These are phyloP conservation scores for Theileria parva DNA, from an alignment of 169 alveolate species.

Conservation along the genomic window DNA sequence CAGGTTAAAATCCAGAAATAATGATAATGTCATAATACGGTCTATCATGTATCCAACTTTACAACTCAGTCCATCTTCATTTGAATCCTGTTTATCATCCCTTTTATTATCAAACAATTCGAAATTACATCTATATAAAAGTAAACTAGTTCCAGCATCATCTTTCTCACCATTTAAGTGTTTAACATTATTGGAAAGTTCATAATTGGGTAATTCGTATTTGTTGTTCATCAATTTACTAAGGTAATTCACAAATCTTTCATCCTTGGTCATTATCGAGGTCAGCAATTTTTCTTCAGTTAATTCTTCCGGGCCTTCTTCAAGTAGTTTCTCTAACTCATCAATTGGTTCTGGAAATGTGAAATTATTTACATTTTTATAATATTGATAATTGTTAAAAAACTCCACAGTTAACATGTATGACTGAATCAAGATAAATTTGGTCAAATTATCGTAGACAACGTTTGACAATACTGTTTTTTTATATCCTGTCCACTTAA, in stretches of 20 bases:
- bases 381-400: neutral
- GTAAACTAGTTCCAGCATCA: neutral
- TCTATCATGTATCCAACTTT: conserved; percentile 2
- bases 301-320: neutral
- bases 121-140: neutral
- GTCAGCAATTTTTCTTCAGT: neutral
- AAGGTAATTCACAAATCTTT: neutral
- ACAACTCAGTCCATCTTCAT: neutral
- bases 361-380: neutral
- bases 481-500: neutral
- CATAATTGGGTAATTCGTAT: conserved; percentile 1
- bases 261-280: neutral
- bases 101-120: neutral
- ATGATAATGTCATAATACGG: neutral
- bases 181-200: neutral
- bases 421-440: neutral
- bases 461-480: neutral
- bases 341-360: neutral
- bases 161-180: neutral
- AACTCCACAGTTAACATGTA: neutral
- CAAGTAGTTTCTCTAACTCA: neutral
- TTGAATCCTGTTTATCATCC: neutral
- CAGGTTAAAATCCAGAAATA: neutral
- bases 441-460: neutral
- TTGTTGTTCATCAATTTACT: neutral